Base-by-base conservation (phyloP, 441 rosid species). In the Euphorbia celastroides region DNA sequence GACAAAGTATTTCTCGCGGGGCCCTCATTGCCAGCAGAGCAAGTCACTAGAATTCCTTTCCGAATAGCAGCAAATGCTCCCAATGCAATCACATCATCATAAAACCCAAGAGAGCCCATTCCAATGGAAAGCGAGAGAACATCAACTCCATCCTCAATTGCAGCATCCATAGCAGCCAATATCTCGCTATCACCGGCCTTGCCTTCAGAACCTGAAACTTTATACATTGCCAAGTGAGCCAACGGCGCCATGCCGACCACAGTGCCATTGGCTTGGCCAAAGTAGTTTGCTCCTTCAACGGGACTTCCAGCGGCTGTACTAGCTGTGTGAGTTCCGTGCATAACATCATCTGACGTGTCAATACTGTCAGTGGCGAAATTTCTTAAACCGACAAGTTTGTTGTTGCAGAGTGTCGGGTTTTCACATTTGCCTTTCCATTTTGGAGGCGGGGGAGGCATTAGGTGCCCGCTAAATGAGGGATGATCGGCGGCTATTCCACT, bases 401-500 rank as follows among this genome's bases (percentile, higher is more conserved):
- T 42, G 17, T 42, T 42, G 48, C 48, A 42, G 4, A 42, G 17
- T 10, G 48, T 10, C 14, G 48, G 12, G 5, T 5, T 42, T 3
- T 42, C 48, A 10, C 48, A 42, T 42, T 42, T 42, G 7, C 48
- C 48, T 42, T 42, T 42, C 48, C 48, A 42, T 42, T 42, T 42
- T 42, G 17, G 4, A 1, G 48, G 48, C 17, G 48, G 48, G 17
- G 48, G 17, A 42, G 48, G 48, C 48, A 42, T 42, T 42, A 7
- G 17, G 1, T 10, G 17, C 2, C 17, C 48, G 2, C 17, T 42
- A 42, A 42, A 42, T 5, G 48, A 42, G 17, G 48, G 48, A 42
- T 42, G 48, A 42, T 42, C 48, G 17, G 48, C 48, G 1, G 48
- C 48, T 42, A 42, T 42, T 42, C 48, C 92, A 0, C 82, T 65